Percentiles rank a stretch among this genome's conserved stretches.
Conservation (phyloP, 768 basidiomycete species). For the Russula dissimulans region DNA sequence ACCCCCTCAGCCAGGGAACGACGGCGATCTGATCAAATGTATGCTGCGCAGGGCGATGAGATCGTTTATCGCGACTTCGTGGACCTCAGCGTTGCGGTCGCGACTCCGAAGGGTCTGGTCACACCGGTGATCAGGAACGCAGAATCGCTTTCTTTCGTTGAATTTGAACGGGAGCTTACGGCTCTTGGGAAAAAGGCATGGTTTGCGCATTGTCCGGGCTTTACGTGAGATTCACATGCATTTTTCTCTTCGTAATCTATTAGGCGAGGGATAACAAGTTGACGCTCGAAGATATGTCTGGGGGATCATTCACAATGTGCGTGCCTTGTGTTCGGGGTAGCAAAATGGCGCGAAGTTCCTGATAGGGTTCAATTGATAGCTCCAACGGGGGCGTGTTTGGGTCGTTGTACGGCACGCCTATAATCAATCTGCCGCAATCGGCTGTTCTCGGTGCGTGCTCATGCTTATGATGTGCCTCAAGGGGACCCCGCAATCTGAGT, state of each 20-base stretch:
- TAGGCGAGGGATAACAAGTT: slow-evolving; percentile 87
- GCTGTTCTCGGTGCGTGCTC: slow-evolving; percentile 70
- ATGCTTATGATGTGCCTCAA: neutral
- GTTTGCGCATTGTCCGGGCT: neutral
- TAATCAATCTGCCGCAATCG: slow-evolving; percentile 93
- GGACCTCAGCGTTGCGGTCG: slow-evolving; percentile 92
- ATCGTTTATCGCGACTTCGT: slow-evolving; percentile 90
- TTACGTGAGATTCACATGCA: slow-evolving; percentile 6
- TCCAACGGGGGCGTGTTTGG: slow-evolving; percentile 99
- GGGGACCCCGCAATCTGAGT: slow-evolving; percentile 8
- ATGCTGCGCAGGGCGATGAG: slow-evolving; percentile 48
- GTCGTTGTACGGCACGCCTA: slow-evolving; percentile 95
- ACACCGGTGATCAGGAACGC: slow-evolving; percentile 92
- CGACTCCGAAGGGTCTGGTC: slow-evolving; percentile 94
- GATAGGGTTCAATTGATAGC: slow-evolving; percentile 33
- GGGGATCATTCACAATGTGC: slow-evolving; percentile 97
- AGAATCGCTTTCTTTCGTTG: slow-evolving; percentile 77
- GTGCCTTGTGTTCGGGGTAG: slow-evolving; percentile 24
- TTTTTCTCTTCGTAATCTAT: neutral
- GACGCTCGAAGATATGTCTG: slow-evolving; percentile 96
- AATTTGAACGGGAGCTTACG: slow-evolving; percentile 91
- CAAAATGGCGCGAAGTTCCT: neutral
- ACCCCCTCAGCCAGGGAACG: neutral
- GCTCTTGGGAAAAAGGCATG: slow-evolving; percentile 77
- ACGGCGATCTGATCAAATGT: neutral